These are phyloP conservation scores for Xylaria sp. DNA, from an alignment of 2,329 filamentous ascomycete species.

Conservation along the genomic window DNA sequence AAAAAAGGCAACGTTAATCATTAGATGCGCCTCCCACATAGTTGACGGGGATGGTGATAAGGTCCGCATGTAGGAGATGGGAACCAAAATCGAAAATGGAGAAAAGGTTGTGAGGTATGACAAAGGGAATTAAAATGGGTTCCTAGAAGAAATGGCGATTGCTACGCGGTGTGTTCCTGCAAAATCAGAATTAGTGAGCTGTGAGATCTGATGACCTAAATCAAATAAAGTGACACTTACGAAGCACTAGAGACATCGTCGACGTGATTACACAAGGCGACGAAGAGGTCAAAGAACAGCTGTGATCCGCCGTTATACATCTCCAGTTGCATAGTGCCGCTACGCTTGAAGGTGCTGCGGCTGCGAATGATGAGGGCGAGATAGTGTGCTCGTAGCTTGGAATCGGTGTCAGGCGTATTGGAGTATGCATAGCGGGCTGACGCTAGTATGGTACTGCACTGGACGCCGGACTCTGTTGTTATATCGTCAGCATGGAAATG, in stretches of 20 bases:
- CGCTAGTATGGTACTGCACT: conserved; percentile 84
- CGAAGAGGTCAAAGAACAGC: conserved; percentile 93
- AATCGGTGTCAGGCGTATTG: conserved; percentile 89
- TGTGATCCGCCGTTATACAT: conserved; percentile 87
- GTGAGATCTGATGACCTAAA: not conserved
- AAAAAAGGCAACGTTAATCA: conserved; percentile 44
- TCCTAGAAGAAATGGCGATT: conserved; percentile 54
- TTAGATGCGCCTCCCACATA: conserved; percentile 35
- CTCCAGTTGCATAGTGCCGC: conserved; percentile 94
- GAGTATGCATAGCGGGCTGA: conserved; percentile 91
- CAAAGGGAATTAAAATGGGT: conserved; percentile 14
- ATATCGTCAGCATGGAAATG: conserved; percentile 14
- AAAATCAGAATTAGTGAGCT: conserved; percentile 38
- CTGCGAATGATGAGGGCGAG: conserved; percentile 91
- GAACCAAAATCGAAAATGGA: conserved; percentile 19
- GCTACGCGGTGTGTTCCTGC: conserved; percentile 59
- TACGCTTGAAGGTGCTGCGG: conserved; percentile 88
- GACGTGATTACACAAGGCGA: conserved; percentile 91
- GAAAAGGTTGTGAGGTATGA: conserved; percentile 14
- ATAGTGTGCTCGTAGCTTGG: conserved; percentile 90
- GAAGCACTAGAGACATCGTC: conserved; percentile 71
- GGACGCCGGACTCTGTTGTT: conserved; percentile 74
- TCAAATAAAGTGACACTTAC: conserved; percentile 53
- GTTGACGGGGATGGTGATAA: conserved; percentile 29
- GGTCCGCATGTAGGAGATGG: conserved; percentile 24